Conservation (phyloP, 352 stramenopile genomes). For the Phytopythium oedochilum region DNA sequence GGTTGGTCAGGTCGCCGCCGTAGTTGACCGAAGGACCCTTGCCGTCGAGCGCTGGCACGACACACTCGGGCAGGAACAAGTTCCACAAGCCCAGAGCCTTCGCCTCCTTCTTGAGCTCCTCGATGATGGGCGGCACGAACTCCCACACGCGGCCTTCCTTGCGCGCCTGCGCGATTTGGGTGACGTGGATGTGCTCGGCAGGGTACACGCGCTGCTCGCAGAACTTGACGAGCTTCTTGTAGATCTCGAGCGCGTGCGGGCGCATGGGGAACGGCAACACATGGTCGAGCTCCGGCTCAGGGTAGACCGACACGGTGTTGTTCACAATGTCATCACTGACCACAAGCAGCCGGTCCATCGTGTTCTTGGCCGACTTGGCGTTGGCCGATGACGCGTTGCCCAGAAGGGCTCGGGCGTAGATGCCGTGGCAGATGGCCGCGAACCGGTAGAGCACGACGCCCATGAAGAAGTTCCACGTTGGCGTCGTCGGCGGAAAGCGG, state of each 20-base stretch:
- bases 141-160: slow-evolving; percentile 68
- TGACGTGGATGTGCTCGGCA: slow-evolving; percentile 81
- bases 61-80: slow-evolving; percentile 87
- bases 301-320: slow-evolving; percentile 36
- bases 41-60: slow-evolving; percentile 37
- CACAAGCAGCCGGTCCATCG: slow-evolving; percentile 58
- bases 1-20: slow-evolving; percentile 69
- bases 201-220: slow-evolving; percentile 89
- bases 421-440: slow-evolving; percentile 75
- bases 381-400: slow-evolving; percentile 83
- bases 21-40: slow-evolving; percentile 50
- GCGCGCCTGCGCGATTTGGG: slow-evolving; percentile 56
- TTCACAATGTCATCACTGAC: slow-evolving; percentile 36
- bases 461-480: slow-evolving; percentile 76
- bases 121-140: slow-evolving; percentile 84
- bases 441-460: slow-evolving; percentile 73
- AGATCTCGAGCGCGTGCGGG: slow-evolving; percentile 69
- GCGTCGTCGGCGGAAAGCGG: slow-evolving; percentile 41
- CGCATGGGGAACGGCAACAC: slow-evolving; percentile 75
- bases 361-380: slow-evolving; percentile 53
- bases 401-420: slow-evolving; percentile 62
- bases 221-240: slow-evolving; percentile 86
- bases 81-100: slow-evolving; percentile 94
- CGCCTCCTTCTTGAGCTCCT: slow-evolving; percentile 89
- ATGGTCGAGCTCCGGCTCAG: slow-evolving; percentile 38